These are phyloP conservation scores for Thraustochytrium sp. DNA, from an alignment of 352 stramenopile genomes.

Conservation along the genomic window DNA sequence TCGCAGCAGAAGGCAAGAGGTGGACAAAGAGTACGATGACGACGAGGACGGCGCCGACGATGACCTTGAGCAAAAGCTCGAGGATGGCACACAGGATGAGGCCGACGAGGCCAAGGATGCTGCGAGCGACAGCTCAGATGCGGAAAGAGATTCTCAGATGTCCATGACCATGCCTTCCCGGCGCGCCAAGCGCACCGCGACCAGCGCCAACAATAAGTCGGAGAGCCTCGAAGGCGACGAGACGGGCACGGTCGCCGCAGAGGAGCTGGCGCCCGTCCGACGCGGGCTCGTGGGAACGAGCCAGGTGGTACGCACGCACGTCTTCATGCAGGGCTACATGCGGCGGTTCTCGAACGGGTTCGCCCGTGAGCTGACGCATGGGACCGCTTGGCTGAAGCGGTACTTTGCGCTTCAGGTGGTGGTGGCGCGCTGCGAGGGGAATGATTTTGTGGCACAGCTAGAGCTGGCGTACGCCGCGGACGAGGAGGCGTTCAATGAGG, in stretches of 20 bases:
- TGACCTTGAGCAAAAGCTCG: background rate
- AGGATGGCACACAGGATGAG: background rate
- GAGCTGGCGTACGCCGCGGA: background rate
- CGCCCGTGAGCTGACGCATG: background rate
- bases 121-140: background rate
- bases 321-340: background rate
- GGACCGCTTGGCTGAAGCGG: background rate
- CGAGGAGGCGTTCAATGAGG: background rate
- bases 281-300: background rate
- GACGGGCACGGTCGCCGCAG: background rate
- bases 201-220: background rate
- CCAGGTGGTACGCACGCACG: background rate
- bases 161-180: background rate
- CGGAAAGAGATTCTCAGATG: background rate
- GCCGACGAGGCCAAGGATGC: background rate
- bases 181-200: background rate
- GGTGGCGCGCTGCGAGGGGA: background rate
- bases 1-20: background rate
- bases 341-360: background rate
- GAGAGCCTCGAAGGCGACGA: background rate
- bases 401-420: background rate
- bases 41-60: background rate
- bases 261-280: background rate
- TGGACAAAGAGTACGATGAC: background rate
- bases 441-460: background rate